Base-by-base conservation (phyloP, 306 rosid genomes). In the Begonia masoniana region DNA sequence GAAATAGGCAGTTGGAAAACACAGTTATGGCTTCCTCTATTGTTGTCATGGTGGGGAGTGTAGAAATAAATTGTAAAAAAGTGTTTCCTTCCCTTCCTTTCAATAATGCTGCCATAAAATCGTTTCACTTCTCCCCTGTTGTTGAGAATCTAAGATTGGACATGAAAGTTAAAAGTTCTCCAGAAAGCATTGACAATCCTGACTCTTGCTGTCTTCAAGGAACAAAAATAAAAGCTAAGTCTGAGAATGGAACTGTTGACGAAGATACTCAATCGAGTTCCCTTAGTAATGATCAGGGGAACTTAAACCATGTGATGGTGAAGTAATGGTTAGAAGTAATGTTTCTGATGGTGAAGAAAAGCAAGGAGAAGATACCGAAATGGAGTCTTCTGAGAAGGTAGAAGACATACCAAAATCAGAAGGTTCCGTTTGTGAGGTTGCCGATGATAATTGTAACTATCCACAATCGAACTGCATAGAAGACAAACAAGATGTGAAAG, bases 381-480 rank as follows among this genome's bases (percentile, higher is more conserved):
- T 1, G 19, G 19, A 17, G 19, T 17, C 19, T 17, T 17, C 19
- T 17, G 19, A 17, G 19, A 43, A 59, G 14, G 60, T 21, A 2
- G 43, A 47, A 46, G 51, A 43, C 23, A 46, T 47, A 50, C 52
- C 31, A 24, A 77, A 35, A 45, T 57, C 71, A 54, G 41, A 14
- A 4, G 66, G 47, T n/a, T 17, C 47, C 43, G 65, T 17, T 53
- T 15, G 54, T 16, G 72, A 58, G 67, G 63, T 41, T 61, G 51
- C 62, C 11, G 69, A 48, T 42, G 23, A 41, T 53, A 54, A 52
- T 59, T 21, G 24, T 2, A 21, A 21, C 24, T 21, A 21, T 21
- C 24, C 24, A 21, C 56, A 48, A 46, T 67, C 13, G 9, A 15
- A 12, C 43, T 43, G 46, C 24, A 15, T 13, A 58, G 54, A 47